Evolutionary conservation across 2,329 filamentous ascomycete species (phyloP).

Genomic region (Alternaria hordeiaustralica): DNA sequence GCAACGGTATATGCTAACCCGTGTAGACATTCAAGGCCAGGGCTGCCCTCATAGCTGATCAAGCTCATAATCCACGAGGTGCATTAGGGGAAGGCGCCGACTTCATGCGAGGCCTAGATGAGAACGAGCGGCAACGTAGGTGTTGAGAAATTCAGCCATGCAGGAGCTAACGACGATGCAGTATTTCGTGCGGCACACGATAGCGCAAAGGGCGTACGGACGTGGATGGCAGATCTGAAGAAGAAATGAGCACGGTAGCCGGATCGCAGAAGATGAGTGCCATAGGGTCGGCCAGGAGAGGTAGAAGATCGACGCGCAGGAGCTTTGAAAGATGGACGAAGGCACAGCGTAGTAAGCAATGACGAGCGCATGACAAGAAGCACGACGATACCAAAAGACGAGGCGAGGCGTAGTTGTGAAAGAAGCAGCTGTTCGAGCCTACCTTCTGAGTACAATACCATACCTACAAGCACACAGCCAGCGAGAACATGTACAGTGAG

Average conservation of each 20-base stretch:
- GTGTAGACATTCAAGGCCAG: constrained; percentile 77
- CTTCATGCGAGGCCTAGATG: constrained; percentile 86
- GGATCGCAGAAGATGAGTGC: not conserved
- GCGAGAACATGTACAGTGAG: constrained; percentile 5
- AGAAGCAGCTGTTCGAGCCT: constrained; percentile 26
- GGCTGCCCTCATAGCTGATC: constrained; percentile 82
- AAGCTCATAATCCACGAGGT: constrained; percentile 83
- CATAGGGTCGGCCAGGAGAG: not conserved
- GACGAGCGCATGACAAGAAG: not conserved
- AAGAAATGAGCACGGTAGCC: constrained; percentile 40
- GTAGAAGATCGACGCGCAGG: not conserved
- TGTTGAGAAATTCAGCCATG: not conserved
- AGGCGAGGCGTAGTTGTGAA: constrained; percentile 7
- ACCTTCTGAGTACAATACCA: constrained; percentile 35
- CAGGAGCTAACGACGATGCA: constrained; percentile 25
- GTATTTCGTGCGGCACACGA: constrained; percentile 59
- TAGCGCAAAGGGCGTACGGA: constrained; percentile 54
- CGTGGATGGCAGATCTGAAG: constrained; percentile 54
- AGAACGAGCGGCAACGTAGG: constrained; percentile 77
- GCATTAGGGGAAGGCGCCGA: constrained; percentile 72
- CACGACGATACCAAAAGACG: constrained; percentile 1
- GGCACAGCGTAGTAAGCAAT: not conserved
- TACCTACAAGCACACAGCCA: constrained; percentile 25
- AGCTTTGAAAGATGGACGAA: not conserved
- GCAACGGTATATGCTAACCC: not conserved